These are phyloP conservation scores for Hevea brasiliensis DNA, from an alignment of 345 rosid species.

Conservation along the genomic window DNA sequence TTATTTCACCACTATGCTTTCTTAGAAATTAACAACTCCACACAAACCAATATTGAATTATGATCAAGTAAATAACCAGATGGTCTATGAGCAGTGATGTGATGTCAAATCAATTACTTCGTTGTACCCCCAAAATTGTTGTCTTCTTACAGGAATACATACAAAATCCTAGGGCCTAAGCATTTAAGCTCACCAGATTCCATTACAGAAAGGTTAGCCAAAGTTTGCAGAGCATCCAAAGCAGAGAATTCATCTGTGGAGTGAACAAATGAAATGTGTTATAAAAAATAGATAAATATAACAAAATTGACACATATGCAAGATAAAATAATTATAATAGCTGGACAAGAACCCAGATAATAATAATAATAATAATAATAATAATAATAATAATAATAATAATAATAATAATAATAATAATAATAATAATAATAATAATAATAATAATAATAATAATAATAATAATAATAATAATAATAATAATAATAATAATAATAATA, in stretches of 20 bases:
- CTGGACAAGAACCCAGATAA: not conserved
- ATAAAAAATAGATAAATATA: not conserved
- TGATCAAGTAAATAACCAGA: not conserved
- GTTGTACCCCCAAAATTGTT: not conserved
- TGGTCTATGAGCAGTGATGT: not conserved
- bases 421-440: too few relatives aligned
- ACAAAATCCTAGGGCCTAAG: not conserved
- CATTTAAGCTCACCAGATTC: conserved; percentile 27
- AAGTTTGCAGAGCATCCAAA: conserved; percentile 27
- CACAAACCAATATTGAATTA: not conserved
- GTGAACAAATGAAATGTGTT: not conserved
- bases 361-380: too few relatives aligned
- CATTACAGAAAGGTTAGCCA: conserved; percentile 29
- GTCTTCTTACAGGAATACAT: not conserved
- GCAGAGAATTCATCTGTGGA: conserved; percentile 31
- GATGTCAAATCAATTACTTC: not conserved
- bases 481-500: not conserved
- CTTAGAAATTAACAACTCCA: not conserved
- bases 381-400: not conserved
- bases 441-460: not conserved
- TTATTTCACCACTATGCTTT: not conserved
- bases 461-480: too few relatives aligned
- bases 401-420: not conserved
- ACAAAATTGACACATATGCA: not conserved
- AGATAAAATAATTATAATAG: not conserved